Conservation (phyloP, 805 yeast genomes). For the Metschnikowia santaceciliae region DNA sequence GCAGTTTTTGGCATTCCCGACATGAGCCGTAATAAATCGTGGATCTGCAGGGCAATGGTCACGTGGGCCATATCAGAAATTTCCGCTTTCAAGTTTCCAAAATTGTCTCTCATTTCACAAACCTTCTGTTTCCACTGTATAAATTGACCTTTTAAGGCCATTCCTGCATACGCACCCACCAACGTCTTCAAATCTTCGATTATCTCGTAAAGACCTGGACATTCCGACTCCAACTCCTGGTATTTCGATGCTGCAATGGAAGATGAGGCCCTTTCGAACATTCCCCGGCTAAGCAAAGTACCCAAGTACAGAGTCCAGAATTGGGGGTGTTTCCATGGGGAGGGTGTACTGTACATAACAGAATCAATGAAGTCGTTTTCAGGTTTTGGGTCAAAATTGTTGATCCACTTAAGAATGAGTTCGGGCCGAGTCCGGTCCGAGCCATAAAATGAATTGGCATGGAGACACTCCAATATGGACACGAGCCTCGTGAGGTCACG, state of each 20-base stretch:
- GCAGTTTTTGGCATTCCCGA: conserved; percentile 52
- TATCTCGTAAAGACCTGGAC: conserved; percentile 31
- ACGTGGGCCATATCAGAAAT: conserved; percentile 23
- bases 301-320: conserved; percentile 64
- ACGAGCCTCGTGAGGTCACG: conserved; percentile 34
- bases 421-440: conserved; percentile 40
- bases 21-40: conserved; percentile 40
- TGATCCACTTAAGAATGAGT: conserved; percentile 57
- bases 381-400: conserved; percentile 66
- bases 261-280: conserved; percentile 50
- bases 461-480: conserved; percentile 55
- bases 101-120: conserved; percentile 47
- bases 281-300: conserved; percentile 58
- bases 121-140: conserved; percentile 48
- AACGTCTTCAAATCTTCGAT: conserved; percentile 41
- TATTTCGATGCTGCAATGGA: conserved; percentile 44
- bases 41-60: conserved; percentile 32
- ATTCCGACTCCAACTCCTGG: conserved; percentile 29
- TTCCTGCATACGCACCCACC: conserved; percentile 39
- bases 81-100: conserved; percentile 22
- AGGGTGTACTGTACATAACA: conserved; percentile 41
- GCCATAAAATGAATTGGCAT: conserved; percentile 44
- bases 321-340: conserved; percentile 45
- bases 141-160: conserved; percentile 39
- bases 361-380: conserved; percentile 46